phyloP scores from a whole-genome alignment of 192 early-diverging fungal species.

The Podila clonocystis region DNA sequence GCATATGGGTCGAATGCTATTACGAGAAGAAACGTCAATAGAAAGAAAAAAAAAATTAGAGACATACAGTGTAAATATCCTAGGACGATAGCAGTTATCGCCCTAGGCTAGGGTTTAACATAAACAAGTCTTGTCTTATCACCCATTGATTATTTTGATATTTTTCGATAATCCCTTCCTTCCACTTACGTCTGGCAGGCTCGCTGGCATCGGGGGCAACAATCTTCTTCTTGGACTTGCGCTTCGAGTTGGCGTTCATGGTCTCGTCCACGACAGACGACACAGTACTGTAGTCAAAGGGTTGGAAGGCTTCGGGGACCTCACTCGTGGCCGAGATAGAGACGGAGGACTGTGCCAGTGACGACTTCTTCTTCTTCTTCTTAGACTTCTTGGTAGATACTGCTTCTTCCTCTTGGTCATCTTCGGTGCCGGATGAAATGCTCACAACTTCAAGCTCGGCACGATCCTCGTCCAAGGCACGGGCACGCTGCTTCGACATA shows the following conservation, averaged over 20 bases:
- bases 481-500: conserved; percentile 43
- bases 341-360: background rate
- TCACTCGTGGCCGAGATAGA: conserved; percentile 12
- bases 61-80: too few relatives aligned
- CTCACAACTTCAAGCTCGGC: conserved; percentile 17
- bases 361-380: conserved; percentile 24
- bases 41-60: background rate
- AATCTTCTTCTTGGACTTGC: conserved; percentile 29
- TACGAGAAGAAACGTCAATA: background rate
- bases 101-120: too few relatives aligned
- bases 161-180: too few relatives aligned
- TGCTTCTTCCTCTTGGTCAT: background rate
- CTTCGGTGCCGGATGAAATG: conserved; percentile 5
- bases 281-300: conserved; percentile 44
- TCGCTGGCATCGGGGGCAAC: background rate
- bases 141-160: too few relatives aligned
- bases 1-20: conserved; percentile 50
- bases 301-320: conserved; percentile 19
- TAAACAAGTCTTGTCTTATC: too few relatives aligned
- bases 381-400: conserved; percentile 27
- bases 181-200: conserved; percentile 23
- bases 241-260: conserved; percentile 15
- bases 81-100: too few relatives aligned
- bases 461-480: conserved; percentile 46
- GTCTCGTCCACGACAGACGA: conserved; percentile 38